Evolutionary conservation across 495 filamentous ascomycete species (phyloP), one percentile per base, ranked within the genome.

Genomic region (Penicillium antarcticum): DNA sequence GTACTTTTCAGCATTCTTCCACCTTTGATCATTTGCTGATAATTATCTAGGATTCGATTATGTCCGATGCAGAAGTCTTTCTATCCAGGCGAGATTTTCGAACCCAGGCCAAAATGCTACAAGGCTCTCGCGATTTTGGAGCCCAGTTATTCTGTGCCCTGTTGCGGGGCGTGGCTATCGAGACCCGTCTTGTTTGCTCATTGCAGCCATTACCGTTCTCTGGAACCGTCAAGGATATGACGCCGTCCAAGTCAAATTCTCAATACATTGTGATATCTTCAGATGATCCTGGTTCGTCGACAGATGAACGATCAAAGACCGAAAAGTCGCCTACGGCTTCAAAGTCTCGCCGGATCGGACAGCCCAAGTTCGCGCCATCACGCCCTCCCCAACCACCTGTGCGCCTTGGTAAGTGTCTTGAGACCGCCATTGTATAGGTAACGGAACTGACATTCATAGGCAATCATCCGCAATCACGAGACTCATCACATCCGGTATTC

Each of bases 131-230:
- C 39, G 92, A 98, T 69, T 78, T 94, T 29, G 94, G 92, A 12
- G 86, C 90, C 16, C 91, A 96, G 65, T 66, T 99, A 3, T 95
- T 92, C 51, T 97, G 94, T 69, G 86, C 89, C 7, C 63, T 97
- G 19, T 76, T 99, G 10, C 84, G 94, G 8, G 80, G 81, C 24
- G 81, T 77, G 24, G 91, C 87, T 6, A 82, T 97, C 3, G 84
- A 90, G 53, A 80, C 91, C n/a, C 82, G 94, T 13, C 79, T 99
- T 2, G 88, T 97, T 1, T 97, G 92, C 68, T 99, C 95, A 8
- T 76, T 99, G 11, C 92, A 97, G 58, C 80, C 84, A 0, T 75
- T 99, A 3, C 75, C 89, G 2, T 92, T 94, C 56, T 78, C 75
- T 18, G 78, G 85, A 1, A 77, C 78, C 1, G 74, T 79, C 0